Percentiles rank a stretch among this genome's conserved stretches.
Conservation (phyloP, 2,329 filamentous ascomycete genomes). For the Trichoderma atrobrunneum region DNA sequence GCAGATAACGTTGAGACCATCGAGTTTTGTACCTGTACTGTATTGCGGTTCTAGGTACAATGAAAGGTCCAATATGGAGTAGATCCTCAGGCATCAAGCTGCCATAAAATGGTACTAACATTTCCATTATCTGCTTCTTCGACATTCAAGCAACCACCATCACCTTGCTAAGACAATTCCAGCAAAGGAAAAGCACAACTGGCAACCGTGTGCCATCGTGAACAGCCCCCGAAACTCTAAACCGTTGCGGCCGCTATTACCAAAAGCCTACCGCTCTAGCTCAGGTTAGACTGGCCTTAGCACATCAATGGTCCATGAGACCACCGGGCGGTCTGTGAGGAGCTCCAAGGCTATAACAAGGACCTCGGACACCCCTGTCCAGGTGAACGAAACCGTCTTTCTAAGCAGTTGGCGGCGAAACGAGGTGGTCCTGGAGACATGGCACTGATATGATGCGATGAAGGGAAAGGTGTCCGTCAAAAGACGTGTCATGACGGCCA, state of each 20-base stretch:
- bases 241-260: not conserved
- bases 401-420: not conserved
- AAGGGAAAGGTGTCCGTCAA: not conserved
- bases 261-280: conserved; percentile 1
- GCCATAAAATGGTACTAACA: not conserved
- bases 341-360: not conserved
- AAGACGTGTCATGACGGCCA: not conserved
- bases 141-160: not conserved
- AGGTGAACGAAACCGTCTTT: not conserved
- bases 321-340: conserved; percentile 2
- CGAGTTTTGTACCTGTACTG: not conserved
- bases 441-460: not conserved
- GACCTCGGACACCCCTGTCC: not conserved
- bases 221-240: not conserved
- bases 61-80: too few species aligned
- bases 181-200: not conserved
- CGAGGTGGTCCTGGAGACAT: not conserved
- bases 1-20: not conserved
- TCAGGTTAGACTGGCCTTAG: not conserved
- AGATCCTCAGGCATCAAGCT: not conserved
- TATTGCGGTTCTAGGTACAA: too few species aligned
- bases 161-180: not conserved
- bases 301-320: not conserved
- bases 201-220: not conserved
- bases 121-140: not conserved